Evolutionary conservation across 2,329 filamentous ascomycete genomes (phyloP).

Genomic region (Botryotinia convoluta): DNA sequence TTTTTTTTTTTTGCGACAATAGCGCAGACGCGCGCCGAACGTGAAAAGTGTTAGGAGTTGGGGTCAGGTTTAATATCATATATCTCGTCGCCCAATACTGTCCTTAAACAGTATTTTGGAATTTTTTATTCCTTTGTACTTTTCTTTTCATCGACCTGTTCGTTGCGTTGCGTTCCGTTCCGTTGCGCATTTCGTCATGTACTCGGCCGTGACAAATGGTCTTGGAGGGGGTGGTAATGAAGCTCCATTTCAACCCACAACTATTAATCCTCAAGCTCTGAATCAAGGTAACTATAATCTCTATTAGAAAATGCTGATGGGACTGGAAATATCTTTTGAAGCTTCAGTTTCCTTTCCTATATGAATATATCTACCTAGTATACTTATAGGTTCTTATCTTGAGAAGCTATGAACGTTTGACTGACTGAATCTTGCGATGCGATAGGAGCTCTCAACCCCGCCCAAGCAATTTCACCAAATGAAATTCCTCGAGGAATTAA

Average conservation of each 20-base stretch:
- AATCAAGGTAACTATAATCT: conserved; percentile 16
- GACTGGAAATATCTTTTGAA: background rate
- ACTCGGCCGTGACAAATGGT: conserved; percentile 22
- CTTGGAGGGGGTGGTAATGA: conserved; percentile 19
- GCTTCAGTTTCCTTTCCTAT: background rate
- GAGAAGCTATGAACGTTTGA: background rate
- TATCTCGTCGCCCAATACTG: background rate
- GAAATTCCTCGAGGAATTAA: conserved; percentile 68
- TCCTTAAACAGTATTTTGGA: background rate
- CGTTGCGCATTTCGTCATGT: conserved; percentile 20
- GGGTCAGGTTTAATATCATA: background rate
- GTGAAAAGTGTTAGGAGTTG: conserved; percentile 4
- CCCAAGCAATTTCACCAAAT: conserved; percentile 50
- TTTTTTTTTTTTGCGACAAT: conserved; percentile 20
- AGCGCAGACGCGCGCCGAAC: conserved; percentile 22
- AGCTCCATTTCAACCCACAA: conserved; percentile 20
- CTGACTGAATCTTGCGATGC: conserved; percentile 3
- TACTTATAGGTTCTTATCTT: background rate
- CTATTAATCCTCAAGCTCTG: conserved; percentile 22
- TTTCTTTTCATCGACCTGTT: background rate
- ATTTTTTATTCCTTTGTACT: background rate
- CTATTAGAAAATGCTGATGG: background rate
- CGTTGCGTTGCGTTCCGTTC: conserved; percentile 8
- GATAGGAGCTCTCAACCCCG: conserved; percentile 34
- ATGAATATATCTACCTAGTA: background rate